phyloP scores from a whole-genome alignment of 2,329 filamentous ascomycete species.

The Stemphylium beticola region DNA sequence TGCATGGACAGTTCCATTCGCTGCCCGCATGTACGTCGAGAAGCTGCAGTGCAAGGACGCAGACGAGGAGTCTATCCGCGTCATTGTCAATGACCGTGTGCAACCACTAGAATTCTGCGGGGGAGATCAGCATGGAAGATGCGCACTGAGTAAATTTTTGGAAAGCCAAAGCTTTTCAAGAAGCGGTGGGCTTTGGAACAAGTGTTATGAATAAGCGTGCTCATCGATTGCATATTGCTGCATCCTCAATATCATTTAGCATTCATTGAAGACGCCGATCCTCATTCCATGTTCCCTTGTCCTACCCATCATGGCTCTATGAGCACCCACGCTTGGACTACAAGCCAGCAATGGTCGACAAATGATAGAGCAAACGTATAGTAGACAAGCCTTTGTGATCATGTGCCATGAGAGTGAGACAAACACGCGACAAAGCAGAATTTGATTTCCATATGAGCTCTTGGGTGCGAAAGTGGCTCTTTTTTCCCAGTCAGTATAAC shows the following conservation, averaged over 20 bases:
- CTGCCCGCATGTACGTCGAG: slow-evolving; percentile 81
- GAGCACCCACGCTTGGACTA: not conserved
- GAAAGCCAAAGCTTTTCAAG: slow-evolving; percentile 76
- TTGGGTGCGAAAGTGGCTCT: not conserved
- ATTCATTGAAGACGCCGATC: no score
- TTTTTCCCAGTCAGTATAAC: not conserved
- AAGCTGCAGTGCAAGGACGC: slow-evolving; percentile 73
- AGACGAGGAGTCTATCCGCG: slow-evolving; percentile 74
- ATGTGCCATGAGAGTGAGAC: not conserved
- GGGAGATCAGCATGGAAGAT: slow-evolving; percentile 73
- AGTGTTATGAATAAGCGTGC: slow-evolving; percentile 55
- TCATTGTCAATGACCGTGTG: slow-evolving; percentile 85
- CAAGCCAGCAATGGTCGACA: not conserved
- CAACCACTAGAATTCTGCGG: slow-evolving; percentile 73
- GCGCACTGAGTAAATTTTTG: slow-evolving; percentile 72
- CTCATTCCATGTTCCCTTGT: not conserved
- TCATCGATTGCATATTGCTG: not conserved
- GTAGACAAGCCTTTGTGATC: not conserved
- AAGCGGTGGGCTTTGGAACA: slow-evolving; percentile 73
- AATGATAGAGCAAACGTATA: not conserved
- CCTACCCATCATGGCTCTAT: not conserved
- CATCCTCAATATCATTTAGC: not conserved
- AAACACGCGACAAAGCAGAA: not conserved
- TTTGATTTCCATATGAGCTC: not conserved
- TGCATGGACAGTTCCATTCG: slow-evolving; percentile 83